Percentiles rank a stretch among this genome's conserved stretches.
These are phyloP conservation scores for Cystobasidium slooffiae DNA, from an alignment of 1,284 basidiomycete species.

Conservation along the genomic window DNA sequence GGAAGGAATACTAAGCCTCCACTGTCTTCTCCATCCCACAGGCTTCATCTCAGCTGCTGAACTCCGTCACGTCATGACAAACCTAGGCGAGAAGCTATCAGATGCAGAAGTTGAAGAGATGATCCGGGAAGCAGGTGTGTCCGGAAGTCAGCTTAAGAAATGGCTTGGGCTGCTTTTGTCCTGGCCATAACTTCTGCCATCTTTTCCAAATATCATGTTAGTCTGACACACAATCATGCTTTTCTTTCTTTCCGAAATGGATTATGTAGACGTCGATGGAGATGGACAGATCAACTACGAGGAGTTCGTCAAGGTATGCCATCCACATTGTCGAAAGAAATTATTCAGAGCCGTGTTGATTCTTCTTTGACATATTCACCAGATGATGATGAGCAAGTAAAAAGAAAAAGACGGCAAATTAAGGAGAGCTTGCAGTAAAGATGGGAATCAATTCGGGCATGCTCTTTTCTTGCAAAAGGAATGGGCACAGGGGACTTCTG, in stretches of 20 bases:
- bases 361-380: neutral
- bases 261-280: constrained; percentile 73
- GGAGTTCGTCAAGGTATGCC: constrained; percentile 63
- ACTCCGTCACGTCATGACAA: constrained; percentile 89
- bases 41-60: constrained; percentile 66
- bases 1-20: neutral
- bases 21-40: neutral
- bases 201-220: too few species aligned
- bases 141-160: neutral
- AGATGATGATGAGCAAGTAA: constrained; percentile 45
- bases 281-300: constrained; percentile 86
- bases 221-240: neutral
- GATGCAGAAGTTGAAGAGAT: constrained; percentile 95
- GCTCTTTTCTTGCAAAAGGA: neutral
- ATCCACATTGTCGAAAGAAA: neutral
- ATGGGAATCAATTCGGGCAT: too few species aligned
- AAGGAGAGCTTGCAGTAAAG: too few species aligned
- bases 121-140: constrained; percentile 85
- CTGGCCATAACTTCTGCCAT: too few species aligned
- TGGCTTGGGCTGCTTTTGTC: neutral
- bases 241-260: neutral
- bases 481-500: too few species aligned
- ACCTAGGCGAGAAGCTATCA: constrained; percentile 89
- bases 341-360: neutral
- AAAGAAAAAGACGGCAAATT: neutral